These are phyloP conservation scores for Halophytophthora polymorphica DNA, from an alignment of 352 stramenopile species.

Conservation along the genomic window DNA sequence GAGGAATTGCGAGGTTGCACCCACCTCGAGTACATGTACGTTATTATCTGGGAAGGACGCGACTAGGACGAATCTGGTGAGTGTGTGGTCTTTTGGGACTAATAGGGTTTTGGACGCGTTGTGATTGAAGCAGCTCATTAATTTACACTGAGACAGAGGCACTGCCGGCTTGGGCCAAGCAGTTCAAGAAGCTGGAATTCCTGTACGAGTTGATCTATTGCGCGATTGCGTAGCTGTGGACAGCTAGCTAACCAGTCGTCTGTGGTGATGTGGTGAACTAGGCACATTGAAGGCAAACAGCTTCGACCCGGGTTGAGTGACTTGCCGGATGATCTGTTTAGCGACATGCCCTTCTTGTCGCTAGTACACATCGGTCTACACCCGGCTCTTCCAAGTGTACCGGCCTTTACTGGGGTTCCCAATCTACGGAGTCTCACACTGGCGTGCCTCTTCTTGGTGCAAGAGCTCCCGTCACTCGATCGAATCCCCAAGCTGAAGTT, in stretches of 20 bases:
- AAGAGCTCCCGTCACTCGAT: conserved; percentile 15
- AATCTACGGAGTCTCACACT: conserved; percentile 18
- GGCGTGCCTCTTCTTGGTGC: conserved; percentile 16
- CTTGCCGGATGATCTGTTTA: conserved; percentile 20
- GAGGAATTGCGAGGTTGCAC: conserved; percentile 25
- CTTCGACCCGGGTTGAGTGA: conserved; percentile 2
- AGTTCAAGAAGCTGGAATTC: conserved; percentile 15
- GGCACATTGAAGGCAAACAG: conserved; percentile 13
- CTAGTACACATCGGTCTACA: conserved; percentile 14
- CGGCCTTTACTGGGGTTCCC: conserved; percentile 13
- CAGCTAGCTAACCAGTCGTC: neutral
- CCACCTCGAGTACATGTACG: conserved; percentile 39
- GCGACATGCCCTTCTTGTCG: conserved; percentile 14
- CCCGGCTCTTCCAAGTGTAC: conserved; percentile 6
- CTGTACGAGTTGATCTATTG: conserved; percentile 1
- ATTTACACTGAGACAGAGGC: conserved; percentile 23
- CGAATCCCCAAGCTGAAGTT: conserved; percentile 9
- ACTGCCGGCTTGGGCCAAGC: conserved; percentile 25
- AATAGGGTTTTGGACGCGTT: neutral
- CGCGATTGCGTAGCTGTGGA: neutral
- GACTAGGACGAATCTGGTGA: neutral
- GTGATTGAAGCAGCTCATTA: conserved; percentile 21
- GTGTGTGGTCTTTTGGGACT: neutral
- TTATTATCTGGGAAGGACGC: neutral
- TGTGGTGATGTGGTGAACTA: neutral